phyloP scores from a whole-genome alignment of 352 stramenopile genomes.

The Globisporangium nodosum region DNA sequence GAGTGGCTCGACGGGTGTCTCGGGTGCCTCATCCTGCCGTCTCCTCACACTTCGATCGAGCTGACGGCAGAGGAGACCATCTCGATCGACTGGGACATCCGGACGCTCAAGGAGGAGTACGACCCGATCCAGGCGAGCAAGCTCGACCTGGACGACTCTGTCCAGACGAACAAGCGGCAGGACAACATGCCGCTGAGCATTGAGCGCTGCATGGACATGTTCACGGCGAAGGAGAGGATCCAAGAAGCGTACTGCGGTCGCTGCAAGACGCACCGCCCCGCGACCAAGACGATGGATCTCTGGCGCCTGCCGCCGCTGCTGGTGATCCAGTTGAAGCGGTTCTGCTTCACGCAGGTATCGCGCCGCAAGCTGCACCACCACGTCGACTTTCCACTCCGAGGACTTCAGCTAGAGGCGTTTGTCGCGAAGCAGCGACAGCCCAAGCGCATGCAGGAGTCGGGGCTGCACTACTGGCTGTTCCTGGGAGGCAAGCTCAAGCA shows the following conservation, averaged over 20 bases:
- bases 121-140: slow-evolving; percentile 82
- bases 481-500: slow-evolving; percentile 63
- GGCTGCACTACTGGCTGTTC: slow-evolving; percentile 67
- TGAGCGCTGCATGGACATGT: slow-evolving; percentile 81
- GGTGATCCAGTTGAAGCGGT: slow-evolving; percentile 99
- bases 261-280: slow-evolving; percentile 88
- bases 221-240: slow-evolving; percentile 77
- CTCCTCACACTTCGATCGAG: slow-evolving; percentile 27
- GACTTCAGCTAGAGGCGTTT: slow-evolving; percentile 85
- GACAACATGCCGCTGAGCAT: slow-evolving; percentile 82
- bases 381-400: slow-evolving; percentile 94
- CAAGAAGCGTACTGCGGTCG: slow-evolving; percentile 75
- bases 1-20: slow-evolving; percentile 86
- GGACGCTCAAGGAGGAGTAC: slow-evolving; percentile 82
- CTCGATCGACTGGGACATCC: slow-evolving; percentile 89
- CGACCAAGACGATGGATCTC: slow-evolving; percentile 96
- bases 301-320: slow-evolving; percentile 96
- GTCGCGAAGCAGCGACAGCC: slow-evolving; percentile 56
- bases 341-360: slow-evolving; percentile 94
- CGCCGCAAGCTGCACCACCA: slow-evolving; percentile 95
- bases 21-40: slow-evolving; percentile 75
- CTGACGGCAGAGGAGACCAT: slow-evolving; percentile 77
- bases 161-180: slow-evolving; percentile 55
- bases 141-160: slow-evolving; percentile 59
- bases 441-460: slow-evolving; percentile 35